Base-by-base conservation (phyloP, 148 eudicot species). In the Rhododendron mucronatum region DNA sequence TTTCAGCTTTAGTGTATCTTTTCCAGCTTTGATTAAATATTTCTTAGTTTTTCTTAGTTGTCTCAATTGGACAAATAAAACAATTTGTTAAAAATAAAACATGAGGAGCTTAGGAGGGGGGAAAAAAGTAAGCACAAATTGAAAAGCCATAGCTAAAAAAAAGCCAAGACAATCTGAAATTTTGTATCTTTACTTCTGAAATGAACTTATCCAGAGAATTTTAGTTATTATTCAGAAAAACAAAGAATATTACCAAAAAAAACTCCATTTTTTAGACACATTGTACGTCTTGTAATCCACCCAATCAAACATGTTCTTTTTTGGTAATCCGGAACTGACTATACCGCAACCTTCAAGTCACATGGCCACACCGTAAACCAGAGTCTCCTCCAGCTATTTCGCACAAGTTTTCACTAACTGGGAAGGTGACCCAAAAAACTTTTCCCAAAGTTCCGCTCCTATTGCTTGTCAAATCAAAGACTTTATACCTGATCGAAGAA, bases 401-500 rank as follows among this genome's bases (percentile, higher is more conserved):
- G 3, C 1, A n/a, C 71, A 63, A 23, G 30, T 26, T n/a, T 63
- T n/a, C 7, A 3, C 12, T 9, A 3, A 7, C 12, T 23, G 71
- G 14, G 71, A 63, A 30, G 71, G 71, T 63, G 30, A 63, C 71
- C 71, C 71, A n/a, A 23, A 63, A n/a, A 20, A 63, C 28, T 23
- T n/a, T 63, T n/a, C 28, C 71, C 7, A 1, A 18, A 55, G 9
- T 7, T 55, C 3, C 20, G 16, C 61, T n/a, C 69, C 9, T n/a
- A 63, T n/a, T n/a, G 71, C 71, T n/a, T 1, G 26, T 61, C 21
- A 55, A 55, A 15, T 4, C 15, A 53, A 59, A 21, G 26, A 6
- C 45, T 6, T 41, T 41, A 63, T 14, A 95, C 99, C 98, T 96
- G 99, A 83, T 95, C 93, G 65, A 95, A 93, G 85, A 95, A 93